These are phyloP conservation scores for Diaporthe eres DNA, from an alignment of 2,329 filamentous ascomycete species.

Conservation along the genomic window DNA sequence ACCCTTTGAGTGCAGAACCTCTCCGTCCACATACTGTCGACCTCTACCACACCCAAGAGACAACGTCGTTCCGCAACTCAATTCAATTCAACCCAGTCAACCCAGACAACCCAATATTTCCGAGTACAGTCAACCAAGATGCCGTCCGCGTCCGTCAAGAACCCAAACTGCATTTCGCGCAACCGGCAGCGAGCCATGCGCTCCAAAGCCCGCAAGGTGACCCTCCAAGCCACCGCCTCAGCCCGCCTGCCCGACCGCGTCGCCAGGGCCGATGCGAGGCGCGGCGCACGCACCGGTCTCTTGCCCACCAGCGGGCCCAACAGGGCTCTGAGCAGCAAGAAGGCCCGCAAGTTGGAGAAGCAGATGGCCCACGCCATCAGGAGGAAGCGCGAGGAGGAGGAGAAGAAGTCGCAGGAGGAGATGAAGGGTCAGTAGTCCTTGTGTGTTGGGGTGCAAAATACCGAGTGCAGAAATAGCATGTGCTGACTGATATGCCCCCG, in stretches of 20 bases:
- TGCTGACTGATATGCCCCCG: neutral
- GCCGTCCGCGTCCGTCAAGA: conserved; percentile 70
- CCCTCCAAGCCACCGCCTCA: conserved; percentile 57
- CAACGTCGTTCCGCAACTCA: neutral
- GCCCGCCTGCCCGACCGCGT: conserved; percentile 44
- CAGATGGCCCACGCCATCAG: conserved; percentile 66
- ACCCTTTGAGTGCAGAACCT: neutral
- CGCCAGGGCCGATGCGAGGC: conserved; percentile 56
- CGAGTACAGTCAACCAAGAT: conserved; percentile 51
- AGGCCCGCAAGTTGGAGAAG: conserved; percentile 69
- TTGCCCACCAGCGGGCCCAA: conserved; percentile 70
- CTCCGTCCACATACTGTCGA: too few species aligned
- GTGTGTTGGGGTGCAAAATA: neutral
- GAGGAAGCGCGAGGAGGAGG: conserved; percentile 65
- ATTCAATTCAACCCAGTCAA: too few species aligned
- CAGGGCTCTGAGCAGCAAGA: conserved; percentile 66
- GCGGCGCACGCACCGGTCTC: conserved; percentile 67
- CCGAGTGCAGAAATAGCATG: neutral
- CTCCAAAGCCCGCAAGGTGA: conserved; percentile 59
- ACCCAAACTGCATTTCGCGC: conserved; percentile 70
- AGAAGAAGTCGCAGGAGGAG: conserved; percentile 33
- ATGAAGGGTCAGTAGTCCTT: conserved; percentile 38
- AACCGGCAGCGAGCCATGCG: conserved; percentile 65
- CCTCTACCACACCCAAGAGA: neutral
- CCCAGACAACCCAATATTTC: neutral